Base-by-base conservation (phyloP, 1,284 basidiomycete genomes). In the Xerocomus cyaneibrunnescens region DNA sequence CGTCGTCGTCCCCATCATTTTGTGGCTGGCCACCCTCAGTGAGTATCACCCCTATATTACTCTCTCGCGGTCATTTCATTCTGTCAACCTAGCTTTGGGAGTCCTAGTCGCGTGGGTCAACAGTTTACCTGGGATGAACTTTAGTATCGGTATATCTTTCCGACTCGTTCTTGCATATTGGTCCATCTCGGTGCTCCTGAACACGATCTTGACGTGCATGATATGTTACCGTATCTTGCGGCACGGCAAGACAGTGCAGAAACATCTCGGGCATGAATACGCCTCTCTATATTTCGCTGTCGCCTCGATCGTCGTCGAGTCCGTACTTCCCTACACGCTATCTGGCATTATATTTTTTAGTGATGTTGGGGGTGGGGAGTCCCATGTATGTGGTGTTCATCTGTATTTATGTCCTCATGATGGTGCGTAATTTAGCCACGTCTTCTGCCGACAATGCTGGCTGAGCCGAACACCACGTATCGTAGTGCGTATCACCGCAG, bases 401-500 rank as follows among this genome's bases (percentile, higher is more conserved):
- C 5, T 19, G 10, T 7, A 27, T 50, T 14, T 50, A 45, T n/a
- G 44, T 50, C 5, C 7, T 50, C 17, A 50, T 50, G 48, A 50
- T 50, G 48, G 48, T 50, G 10, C 6, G 48, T 50, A 5, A 9
- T 27, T 27, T 9, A 5, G 5, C 25, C 25, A 27, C 9, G 9
- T 27, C 25, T 27, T 27, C 25, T 27, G 25, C 12, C n/a, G 10
- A 4, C 23, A 16, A 14, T 25, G 5, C 10, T 25, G 14, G 19
- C 27, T 36, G 16, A 14, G 14, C 37, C 28, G 38, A n/a, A 16
- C 6, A 8, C 8, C 14, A 23, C 14, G 34, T 16, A 22, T 4
- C 16, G 4, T 23, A 62, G 61, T 60, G 51, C 27, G 52, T 61
- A 48, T 62, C 61, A n/a, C 51, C 60, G 2, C 61, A 58, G 25